Evolutionary conservation across 306 rosid species (phyloP).

Genomic region (Sechiopsis laciniata): DNA sequence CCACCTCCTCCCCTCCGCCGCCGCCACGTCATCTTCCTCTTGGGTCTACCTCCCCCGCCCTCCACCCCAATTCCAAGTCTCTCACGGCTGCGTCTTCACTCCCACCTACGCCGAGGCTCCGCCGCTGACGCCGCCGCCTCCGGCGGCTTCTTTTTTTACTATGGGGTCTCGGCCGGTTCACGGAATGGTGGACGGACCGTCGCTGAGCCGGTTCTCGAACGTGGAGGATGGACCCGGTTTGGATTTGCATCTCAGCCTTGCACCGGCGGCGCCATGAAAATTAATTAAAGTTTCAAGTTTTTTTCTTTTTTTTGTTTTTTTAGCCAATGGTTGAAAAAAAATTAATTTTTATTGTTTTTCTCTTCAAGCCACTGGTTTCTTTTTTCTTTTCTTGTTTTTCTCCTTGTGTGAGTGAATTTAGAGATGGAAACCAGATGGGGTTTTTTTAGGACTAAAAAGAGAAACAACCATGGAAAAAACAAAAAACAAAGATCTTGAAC

Average conservation of each 20-base stretch:
- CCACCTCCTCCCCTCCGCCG: constrained; percentile 53
- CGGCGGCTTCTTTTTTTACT: constrained; percentile 19
- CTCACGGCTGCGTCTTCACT: constrained; percentile 73
- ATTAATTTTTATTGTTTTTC: neutral
- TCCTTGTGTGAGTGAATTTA: neutral
- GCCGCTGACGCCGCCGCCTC: constrained; percentile 24
- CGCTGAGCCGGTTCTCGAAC: constrained; percentile 69
- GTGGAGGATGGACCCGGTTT: constrained; percentile 65
- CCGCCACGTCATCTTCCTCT: constrained; percentile 27
- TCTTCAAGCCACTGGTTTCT: neutral
- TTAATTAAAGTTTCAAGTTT: neutral
- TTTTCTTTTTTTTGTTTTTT: neutral
- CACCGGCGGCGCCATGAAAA: constrained; percentile 58
- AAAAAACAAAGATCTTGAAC: neutral
- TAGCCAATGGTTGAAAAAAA: neutral
- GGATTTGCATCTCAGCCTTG: constrained; percentile 83
- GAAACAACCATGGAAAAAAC: neutral
- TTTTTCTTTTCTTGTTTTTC: neutral
- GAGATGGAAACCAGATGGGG: constrained; percentile 6
- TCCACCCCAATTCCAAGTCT: constrained; percentile 74
- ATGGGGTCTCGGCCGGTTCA: constrained; percentile 37
- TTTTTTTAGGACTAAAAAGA: neutral
- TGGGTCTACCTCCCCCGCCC: constrained; percentile 70
- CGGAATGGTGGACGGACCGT: constrained; percentile 51
- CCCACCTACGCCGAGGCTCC: constrained; percentile 38